These are phyloP conservation scores for Sporothrix brunneoviolacea DNA, from an alignment of 2,329 filamentous ascomycete genomes.

Conservation along the genomic window DNA sequence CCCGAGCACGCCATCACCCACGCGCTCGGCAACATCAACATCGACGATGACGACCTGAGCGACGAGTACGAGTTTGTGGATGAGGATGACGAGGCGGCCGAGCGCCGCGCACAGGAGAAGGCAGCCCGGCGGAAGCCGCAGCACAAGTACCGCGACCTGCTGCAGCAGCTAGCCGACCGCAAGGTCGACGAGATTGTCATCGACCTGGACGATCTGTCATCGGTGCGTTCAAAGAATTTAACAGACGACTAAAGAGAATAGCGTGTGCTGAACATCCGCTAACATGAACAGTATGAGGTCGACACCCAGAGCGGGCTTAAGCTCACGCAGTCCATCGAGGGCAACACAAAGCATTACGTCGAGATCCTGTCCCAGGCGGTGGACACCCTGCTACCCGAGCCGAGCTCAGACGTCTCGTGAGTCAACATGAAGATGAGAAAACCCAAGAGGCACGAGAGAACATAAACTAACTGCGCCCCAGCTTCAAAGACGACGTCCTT, in stretches of 20 bases:
- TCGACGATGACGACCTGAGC: conserved; percentile 78
- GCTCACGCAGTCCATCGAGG: conserved; percentile 77
- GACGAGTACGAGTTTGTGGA: conserved; percentile 95
- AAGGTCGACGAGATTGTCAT: conserved; percentile 70
- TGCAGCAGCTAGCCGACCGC: conserved; percentile 83
- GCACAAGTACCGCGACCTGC: conserved; percentile 79
- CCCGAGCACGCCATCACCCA: conserved; percentile 66
- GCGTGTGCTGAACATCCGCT: too few relatives aligned
- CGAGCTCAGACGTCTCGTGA: conserved; percentile 65
- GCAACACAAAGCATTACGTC: conserved; percentile 91
- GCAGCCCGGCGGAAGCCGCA: conserved; percentile 51
- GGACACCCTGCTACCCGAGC: conserved; percentile 76
- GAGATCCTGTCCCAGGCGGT: conserved; percentile 85
- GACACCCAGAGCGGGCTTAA: conserved; percentile 60
- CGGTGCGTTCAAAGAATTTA: too few relatives aligned
- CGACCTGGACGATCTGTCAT: conserved; percentile 79
- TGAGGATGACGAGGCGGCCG: conserved; percentile 58
- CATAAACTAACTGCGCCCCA: conserved; percentile 27
- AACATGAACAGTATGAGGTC: conserved; percentile 60
- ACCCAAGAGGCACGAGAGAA: not conserved
- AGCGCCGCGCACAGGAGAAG: conserved; percentile 43
- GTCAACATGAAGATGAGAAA: not conserved
- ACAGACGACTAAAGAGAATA: too few relatives aligned
- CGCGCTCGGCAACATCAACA: conserved; percentile 75
- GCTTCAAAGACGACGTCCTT: conserved; percentile 94